Evolutionary conservation across 257 asterid genomes (phyloP).

Genomic region (Penstemon newberryi): DNA sequence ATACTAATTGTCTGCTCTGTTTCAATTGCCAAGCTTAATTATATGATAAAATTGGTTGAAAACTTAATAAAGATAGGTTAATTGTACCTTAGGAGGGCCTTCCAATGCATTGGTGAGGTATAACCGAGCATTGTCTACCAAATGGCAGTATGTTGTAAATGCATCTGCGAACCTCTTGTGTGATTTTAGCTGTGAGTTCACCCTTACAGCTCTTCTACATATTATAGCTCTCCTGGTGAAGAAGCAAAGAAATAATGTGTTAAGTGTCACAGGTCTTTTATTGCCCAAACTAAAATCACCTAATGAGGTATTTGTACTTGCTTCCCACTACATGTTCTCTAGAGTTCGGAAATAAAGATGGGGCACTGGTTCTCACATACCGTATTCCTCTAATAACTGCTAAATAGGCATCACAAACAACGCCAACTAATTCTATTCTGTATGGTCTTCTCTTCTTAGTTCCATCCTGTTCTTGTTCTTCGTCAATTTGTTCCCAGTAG

Average conservation of each 20-base stretch:
- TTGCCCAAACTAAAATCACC: not conserved
- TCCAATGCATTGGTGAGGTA: constrained; percentile 64
- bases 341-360: too few species aligned
- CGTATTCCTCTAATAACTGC: constrained; percentile 89
- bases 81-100: constrained; percentile 63
- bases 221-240: constrained; percentile 82
- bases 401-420: constrained; percentile 85
- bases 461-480: constrained; percentile 63
- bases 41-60: not conserved
- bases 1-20: too few species aligned
- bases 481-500: constrained; percentile 87
- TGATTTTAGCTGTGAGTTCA: constrained; percentile 74
- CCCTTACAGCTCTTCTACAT: constrained; percentile 89
- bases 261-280: not conserved
- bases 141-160: constrained; percentile 59
- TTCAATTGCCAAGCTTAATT: not conserved
- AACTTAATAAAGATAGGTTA: not conserved
- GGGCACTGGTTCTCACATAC: constrained; percentile 30
- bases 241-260: constrained; percentile 12
- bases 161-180: constrained; percentile 92
- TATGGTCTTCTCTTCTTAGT: constrained; percentile 72
- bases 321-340: too few species aligned
- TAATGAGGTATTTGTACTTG: not conserved
- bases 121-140: constrained; percentile 85
- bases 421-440: constrained; percentile 89